Evolutionary conservation across 805 yeast genomes (phyloP), one percentile per base, ranked within the genome.

Genomic region (Suhomyces faveliae): DNA sequence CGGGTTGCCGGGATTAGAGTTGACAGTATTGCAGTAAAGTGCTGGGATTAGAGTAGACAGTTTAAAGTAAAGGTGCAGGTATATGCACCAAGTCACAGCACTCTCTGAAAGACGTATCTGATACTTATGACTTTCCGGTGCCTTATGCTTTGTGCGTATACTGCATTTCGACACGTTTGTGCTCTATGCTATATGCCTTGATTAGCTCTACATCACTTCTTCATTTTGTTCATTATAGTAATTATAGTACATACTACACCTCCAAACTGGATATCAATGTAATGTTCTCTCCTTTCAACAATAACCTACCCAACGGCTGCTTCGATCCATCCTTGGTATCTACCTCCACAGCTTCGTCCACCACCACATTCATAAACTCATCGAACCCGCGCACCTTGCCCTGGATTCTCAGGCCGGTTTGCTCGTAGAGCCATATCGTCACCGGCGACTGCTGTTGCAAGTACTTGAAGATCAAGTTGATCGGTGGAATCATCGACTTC

Each of bases 281-380:
- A 40, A 94, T 88, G 62, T 90, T 94, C 62, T 94, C 99, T 3
- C 99, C 99, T 66, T 94, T 94, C 48, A 94, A 71, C 54, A 94
- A 64, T 20, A 94, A 80, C 49, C 87, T 73, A 1, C 96, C 96
- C 48, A 89, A 60, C n/a, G 69, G 67, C 22, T 80, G 78, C 46
- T 72, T 71, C 1, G 74, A 52, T 1, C 82, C 81, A 33, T 77
- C 77, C n/a, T 62, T 62, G 4, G 69, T 66, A 45, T 77, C 72
- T 5, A 92, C 73, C 57, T 95, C 96, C 12, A 71, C 68, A 1
- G 84, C 84, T 22, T 80, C 83, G 48, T 80, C 84, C 11, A 80
- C 53, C 17, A 80, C 84, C 9, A 80, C 69, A 62, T 94, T 94
- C 99, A 94, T 95, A 61, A 91, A 92, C 70, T 95, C 99, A 66